Evolutionary conservation across 257 asterid species (phyloP), one percentile per base, ranked within the genome.

Genomic region (Pogostemon cablin): DNA sequence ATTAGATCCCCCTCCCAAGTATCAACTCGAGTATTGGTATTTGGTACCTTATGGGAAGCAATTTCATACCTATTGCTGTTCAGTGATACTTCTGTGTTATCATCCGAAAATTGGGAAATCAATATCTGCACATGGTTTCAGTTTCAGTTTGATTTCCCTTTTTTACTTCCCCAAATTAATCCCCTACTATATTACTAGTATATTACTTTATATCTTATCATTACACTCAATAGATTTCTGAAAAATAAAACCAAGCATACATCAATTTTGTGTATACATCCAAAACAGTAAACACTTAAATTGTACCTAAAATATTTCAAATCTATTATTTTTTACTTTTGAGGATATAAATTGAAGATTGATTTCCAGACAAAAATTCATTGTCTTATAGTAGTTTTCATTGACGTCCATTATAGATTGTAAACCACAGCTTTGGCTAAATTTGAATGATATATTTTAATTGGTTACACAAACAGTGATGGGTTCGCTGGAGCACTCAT

Each of bases 401-500:
- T 44, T 73, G 9, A 47, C n/a, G 46, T n/a, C 72, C 54, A 59
- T 11, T 40, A 52, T 5, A 9, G n/a, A 52, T 64, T 48, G 40
- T 0, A 34, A 49, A 38, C n/a, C 5, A 0, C 9, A 56, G 57
- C 48, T 53, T 62, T 43, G 66, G 53, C 39, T 67, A 6, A 15
- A 60, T 65, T 63, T 40, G 15, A 58, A 60, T 58, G 57, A 34
- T 65, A 9, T 72, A 52, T 43, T 60, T 60, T 25, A 48, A 63
- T 49, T 58, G 67, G 73, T 76, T 80, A 76, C 62, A 74, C 60
- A 58, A 68, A 82, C 84, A 92, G 96, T 89, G 68, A 89, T 92
- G 90, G 98, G 98, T 75, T 89, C 96, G 47, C 42, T 86, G 73
- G 96, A 85, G 80, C 96, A 89, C 77, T 82, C 95, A 9, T 37